Evolutionary conservation across 257 asterid species (phyloP).

Genomic region (Solanum pimpinellifolium): DNA sequence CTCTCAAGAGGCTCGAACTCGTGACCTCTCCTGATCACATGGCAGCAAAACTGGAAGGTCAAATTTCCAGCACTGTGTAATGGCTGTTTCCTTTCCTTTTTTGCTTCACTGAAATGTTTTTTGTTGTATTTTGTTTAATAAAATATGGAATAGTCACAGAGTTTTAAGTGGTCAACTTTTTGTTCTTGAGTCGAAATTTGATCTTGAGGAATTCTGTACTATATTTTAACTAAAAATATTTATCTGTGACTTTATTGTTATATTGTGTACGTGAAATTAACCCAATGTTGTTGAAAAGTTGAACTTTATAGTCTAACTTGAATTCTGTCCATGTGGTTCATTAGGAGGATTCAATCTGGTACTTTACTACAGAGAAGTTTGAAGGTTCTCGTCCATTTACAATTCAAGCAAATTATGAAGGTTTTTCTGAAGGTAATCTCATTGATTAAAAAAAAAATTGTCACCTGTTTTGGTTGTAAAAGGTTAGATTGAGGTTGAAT

Average conservation of each 20-base stretch:
- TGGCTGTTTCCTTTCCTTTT: neutral
- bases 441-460: neutral
- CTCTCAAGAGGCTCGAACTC: neutral
- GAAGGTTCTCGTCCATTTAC: conserved; percentile 67
- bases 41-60: neutral
- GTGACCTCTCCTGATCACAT: neutral
- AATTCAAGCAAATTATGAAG: conserved; percentile 57
- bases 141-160: neutral
- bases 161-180: neutral
- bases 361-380: conserved; percentile 53
- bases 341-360: conserved; percentile 75
- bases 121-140: neutral
- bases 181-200: neutral
- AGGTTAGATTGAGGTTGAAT: neutral
- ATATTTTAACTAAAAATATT: neutral
- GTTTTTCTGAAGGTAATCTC: conserved; percentile 59
- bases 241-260: neutral
- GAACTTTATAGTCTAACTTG: neutral
- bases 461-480: neutral
- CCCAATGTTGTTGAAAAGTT: neutral
- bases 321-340: neutral
- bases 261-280: neutral
- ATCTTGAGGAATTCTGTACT: neutral
- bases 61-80: neutral
- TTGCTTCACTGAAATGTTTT: neutral